Conservation (phyloP, 2,329 filamentous ascomycete genomes). For the Penicillium sclerotigenum region DNA sequence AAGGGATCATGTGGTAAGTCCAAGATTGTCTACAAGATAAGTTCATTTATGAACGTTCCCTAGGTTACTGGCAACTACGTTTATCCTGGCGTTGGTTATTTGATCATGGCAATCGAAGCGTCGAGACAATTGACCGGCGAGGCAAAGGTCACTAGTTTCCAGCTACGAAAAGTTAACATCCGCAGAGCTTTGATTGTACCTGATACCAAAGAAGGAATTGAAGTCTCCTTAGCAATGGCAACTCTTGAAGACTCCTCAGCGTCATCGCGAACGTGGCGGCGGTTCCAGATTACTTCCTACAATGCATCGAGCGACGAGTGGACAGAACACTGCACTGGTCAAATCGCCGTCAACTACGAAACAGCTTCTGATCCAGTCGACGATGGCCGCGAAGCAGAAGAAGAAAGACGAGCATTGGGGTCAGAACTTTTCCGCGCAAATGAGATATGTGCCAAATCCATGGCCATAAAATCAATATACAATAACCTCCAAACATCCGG, state of each 20-base stretch:
- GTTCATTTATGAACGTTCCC: neutral
- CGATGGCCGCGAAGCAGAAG: slow-evolving; percentile 10
- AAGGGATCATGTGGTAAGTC: slow-evolving; percentile 27
- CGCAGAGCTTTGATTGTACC: slow-evolving; percentile 31
- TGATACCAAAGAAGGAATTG: slow-evolving; percentile 31
- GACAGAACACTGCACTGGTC: slow-evolving; percentile 37
- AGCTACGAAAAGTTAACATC: slow-evolving; percentile 26
- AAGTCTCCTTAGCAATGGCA: slow-evolving; percentile 27
- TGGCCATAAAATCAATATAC: slow-evolving; percentile 27
- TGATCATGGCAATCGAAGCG: slow-evolving; percentile 33
- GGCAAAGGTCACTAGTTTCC: slow-evolving; percentile 13
- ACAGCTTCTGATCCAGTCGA: neutral
- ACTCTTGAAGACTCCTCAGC: slow-evolving; percentile 20
- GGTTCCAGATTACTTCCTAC: slow-evolving; percentile 34
- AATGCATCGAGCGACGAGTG: slow-evolving; percentile 29
- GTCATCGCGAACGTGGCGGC: slow-evolving; percentile 23
- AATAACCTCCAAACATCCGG: slow-evolving; percentile 28
- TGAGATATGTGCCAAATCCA: slow-evolving; percentile 19
- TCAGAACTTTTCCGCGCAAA: slow-evolving; percentile 10
- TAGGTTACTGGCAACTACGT: slow-evolving; percentile 23
- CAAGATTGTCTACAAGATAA: neutral
- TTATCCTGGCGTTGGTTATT: slow-evolving; percentile 29
- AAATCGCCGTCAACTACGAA: slow-evolving; percentile 25
- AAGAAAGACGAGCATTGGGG: slow-evolving; percentile 16
- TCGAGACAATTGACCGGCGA: slow-evolving; percentile 23